Percentiles rank a stretch among this genome's conserved stretches.
These are phyloP conservation scores for Blastocystis sp. DNA, from an alignment of 352 stramenopile species.

Conservation along the genomic window DNA sequence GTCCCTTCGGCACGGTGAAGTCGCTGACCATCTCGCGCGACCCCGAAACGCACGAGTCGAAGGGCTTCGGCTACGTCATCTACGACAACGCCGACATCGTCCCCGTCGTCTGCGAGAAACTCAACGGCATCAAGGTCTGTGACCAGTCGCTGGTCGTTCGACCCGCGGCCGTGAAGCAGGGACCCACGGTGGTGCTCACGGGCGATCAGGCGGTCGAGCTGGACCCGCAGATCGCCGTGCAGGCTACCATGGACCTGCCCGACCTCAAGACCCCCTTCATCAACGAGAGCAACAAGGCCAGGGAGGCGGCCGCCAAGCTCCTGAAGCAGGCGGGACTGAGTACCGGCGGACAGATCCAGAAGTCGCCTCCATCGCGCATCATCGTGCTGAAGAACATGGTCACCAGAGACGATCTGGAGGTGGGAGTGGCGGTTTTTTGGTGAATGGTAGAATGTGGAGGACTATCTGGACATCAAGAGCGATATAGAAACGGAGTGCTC, in stretches of 20 bases:
- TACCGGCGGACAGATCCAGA: constrained; percentile 47
- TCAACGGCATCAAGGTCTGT: constrained; percentile 68
- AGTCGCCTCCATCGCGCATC: constrained; percentile 43
- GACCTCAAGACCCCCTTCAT: constrained; percentile 30
- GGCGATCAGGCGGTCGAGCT: constrained; percentile 26
- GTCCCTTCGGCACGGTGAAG: constrained; percentile 66
- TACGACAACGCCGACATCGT: constrained; percentile 66
- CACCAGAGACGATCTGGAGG: constrained; percentile 47
- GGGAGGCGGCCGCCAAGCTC: constrained; percentile 11
- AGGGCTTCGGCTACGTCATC: constrained; percentile 72
- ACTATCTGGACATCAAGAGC: constrained; percentile 56
- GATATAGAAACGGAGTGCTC: constrained; percentile 56
- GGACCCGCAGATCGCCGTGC: background rate
- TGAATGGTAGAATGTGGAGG: constrained; percentile 34
- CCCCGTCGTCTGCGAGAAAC: constrained; percentile 61
- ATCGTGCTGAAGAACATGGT: constrained; percentile 53
- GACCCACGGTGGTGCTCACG: background rate
- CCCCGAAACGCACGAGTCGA: constrained; percentile 64
- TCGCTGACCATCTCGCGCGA: constrained; percentile 71
- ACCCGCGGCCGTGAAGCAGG: constrained; percentile 14
- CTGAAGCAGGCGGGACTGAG: constrained; percentile 49
- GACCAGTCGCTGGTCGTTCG: constrained; percentile 66
- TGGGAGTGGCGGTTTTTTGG: background rate
- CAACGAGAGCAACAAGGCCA: constrained; percentile 20
- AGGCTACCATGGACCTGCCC: constrained; percentile 17